phyloP scores from a whole-genome alignment of 2,329 filamentous ascomycete species.

The Claviceps sp. region DNA sequence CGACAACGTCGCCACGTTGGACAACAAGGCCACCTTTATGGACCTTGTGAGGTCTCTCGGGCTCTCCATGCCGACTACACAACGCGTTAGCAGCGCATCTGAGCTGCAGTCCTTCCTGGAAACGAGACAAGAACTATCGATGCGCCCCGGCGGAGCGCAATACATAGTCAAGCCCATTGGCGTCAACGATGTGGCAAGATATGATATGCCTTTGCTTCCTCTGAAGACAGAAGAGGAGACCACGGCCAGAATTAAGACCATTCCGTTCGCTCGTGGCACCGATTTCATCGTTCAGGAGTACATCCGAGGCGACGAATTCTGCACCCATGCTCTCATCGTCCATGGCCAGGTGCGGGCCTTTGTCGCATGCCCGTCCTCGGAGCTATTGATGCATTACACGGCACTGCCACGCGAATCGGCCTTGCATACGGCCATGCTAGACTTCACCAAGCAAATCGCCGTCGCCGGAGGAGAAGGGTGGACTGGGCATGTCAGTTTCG shows the following conservation, averaged over 20 bases:
- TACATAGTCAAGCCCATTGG: conserved; percentile 57
- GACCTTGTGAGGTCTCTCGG: conserved; percentile 39
- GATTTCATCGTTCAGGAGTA: conserved; percentile 54
- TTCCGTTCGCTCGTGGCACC: conserved; percentile 32
- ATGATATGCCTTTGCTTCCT: conserved; percentile 53
- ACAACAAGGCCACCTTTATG: conserved; percentile 54
- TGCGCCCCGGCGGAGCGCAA: conserved; percentile 16
- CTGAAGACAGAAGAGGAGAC: conserved; percentile 39
- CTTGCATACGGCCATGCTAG: conserved; percentile 46
- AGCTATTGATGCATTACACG: conserved; percentile 53
- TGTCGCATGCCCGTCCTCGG: conserved; percentile 49
- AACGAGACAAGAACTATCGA: conserved; percentile 10
- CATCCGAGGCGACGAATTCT: conserved; percentile 49
- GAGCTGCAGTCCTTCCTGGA: conserved; percentile 41
- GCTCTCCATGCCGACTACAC: conserved; percentile 38
- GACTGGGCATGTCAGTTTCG: conserved; percentile 1
- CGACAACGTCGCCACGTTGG: conserved; percentile 40
- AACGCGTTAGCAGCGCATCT: conserved; percentile 37
- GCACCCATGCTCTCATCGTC: conserved; percentile 58
- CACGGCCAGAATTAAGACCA: conserved; percentile 33
- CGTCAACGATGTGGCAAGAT: conserved; percentile 45
- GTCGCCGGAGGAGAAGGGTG: conserved; percentile 26
- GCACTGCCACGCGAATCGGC: conserved; percentile 40
- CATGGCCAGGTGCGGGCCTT: conserved; percentile 51
- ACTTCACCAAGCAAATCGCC: conserved; percentile 49